phyloP scores from a whole-genome alignment of 345 rosid genomes.

The Mallotus nudiflorus region DNA sequence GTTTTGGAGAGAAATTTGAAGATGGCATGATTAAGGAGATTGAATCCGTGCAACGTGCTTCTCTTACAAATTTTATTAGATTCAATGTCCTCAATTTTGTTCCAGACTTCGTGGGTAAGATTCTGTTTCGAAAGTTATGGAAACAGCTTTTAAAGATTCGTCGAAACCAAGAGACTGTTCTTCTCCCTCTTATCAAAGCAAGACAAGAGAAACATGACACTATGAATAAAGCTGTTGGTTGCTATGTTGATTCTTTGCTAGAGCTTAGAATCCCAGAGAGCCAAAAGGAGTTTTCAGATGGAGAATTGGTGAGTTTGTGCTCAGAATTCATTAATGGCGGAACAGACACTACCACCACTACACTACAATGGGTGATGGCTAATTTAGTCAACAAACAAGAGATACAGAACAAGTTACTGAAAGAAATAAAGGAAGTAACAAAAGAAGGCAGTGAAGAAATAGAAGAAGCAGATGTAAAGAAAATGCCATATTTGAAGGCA shows the following conservation, averaged over 20 bases:
- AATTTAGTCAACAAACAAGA: conserved; percentile 16
- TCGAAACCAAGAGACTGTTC: background rate
- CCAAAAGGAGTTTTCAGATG: conserved; percentile 7
- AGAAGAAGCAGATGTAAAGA: conserved; percentile 8
- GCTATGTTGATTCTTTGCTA: conserved; percentile 10
- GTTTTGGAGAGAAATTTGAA: conserved; percentile 21
- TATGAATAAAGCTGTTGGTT: too few relatives aligned
- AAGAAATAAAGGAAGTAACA: conserved; percentile 15
- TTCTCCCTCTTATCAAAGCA: conserved; percentile 10
- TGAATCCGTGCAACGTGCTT: conserved; percentile 10
- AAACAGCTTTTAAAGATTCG: conserved; percentile 11
- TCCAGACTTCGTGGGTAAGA: conserved; percentile 6
- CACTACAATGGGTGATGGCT: conserved; percentile 24
- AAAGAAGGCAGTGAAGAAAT: conserved; percentile 4
- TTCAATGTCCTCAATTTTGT: conserved; percentile 21
- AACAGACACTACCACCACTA: conserved; percentile 17
- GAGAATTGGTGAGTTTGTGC: conserved; percentile 16
- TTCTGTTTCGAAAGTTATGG: conserved; percentile 13
- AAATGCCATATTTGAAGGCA: conserved; percentile 18
- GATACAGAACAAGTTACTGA: conserved; percentile 3
- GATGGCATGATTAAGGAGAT: background rate
- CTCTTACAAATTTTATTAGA: conserved; percentile 3
- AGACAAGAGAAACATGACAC: background rate
- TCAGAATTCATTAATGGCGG: conserved; percentile 21
- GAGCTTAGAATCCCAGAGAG: conserved; percentile 6